Percentiles rank a stretch among this genome's conserved stretches.
phyloP scores from a whole-genome alignment of 1,284 basidiomycete genomes.

The Malassezia vespertilionis region DNA sequence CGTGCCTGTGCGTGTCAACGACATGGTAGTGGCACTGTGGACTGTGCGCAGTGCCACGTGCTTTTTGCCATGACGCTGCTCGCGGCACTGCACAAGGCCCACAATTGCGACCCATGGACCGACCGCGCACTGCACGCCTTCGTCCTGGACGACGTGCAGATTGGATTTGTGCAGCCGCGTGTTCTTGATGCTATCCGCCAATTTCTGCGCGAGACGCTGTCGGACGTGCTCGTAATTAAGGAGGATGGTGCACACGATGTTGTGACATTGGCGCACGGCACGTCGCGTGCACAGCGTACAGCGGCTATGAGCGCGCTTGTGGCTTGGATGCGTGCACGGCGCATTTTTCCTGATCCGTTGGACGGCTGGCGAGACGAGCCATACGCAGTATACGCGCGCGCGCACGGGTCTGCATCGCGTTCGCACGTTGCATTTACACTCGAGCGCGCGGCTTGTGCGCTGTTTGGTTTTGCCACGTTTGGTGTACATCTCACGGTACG shows the following conservation, averaged over 20 bases:
- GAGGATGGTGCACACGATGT: slow-evolving; percentile 6
- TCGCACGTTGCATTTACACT: slow-evolving; percentile 62
- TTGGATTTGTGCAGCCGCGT: slow-evolving; percentile 27
- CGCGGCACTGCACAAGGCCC: slow-evolving; percentile 28
- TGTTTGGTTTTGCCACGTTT: slow-evolving; percentile 83
- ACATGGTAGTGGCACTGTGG: slow-evolving; percentile 12
- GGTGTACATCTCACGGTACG: slow-evolving; percentile 65
- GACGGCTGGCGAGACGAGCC: slow-evolving; percentile 46
- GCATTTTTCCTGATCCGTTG: slow-evolving; percentile 31
- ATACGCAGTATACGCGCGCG: slow-evolving; percentile 31
- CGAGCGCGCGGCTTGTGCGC: slow-evolving; percentile 73
- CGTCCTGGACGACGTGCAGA: slow-evolving; percentile 30
- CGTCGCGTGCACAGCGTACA: slow-evolving; percentile 18
- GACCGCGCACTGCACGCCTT: slow-evolving; percentile 27
- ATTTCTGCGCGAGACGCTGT: slow-evolving; percentile 8
- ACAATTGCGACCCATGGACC: slow-evolving; percentile 40
- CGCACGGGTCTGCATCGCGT: not conserved
- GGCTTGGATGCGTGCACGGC: slow-evolving; percentile 22
- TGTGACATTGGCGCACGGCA: slow-evolving; percentile 18
- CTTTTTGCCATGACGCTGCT: slow-evolving; percentile 16
- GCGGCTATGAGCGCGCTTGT: slow-evolving; percentile 21
- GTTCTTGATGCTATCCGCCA: slow-evolving; percentile 26
- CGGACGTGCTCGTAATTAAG: slow-evolving; percentile 3
- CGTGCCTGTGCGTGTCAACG: slow-evolving; percentile 3
- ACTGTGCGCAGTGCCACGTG: slow-evolving; percentile 5